Evolutionary conservation across 257 asterid species (phyloP), one percentile per base, ranked within the genome.

Genomic region (Solanum sparsipilum): DNA sequence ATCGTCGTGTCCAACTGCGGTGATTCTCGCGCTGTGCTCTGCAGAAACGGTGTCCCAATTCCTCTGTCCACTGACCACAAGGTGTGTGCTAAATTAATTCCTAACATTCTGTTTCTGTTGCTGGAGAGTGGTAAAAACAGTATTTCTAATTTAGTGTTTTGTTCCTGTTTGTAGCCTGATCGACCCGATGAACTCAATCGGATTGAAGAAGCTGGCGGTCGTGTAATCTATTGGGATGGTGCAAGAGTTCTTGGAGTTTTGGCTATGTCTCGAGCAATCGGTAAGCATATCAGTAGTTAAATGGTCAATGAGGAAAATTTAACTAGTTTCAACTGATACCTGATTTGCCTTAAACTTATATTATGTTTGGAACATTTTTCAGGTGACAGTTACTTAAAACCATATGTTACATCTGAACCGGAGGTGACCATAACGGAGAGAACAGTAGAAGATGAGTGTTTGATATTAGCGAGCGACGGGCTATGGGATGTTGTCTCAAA

Each of bases 1-100:
- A 94, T 97, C 56, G 73, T 97, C 23, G 95, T 97, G 6, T 94
- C 99, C 0, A 97, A 97, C 56, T 96, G 99, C 74, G 99, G 99
- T 3, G 99, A 97, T 86, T 97, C 99, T 13, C 98, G 99, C 9
- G 99, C 99, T n/a, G 98, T 97, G 3, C 98, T 97, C 3, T 94
- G 98, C 89, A 97, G 99, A 2, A 93, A 92, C 90, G 98, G 98
- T 88, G 91, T 90, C 56, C 96, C 99, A 1, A 88, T 94, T 76
- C 99, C 99, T 20, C 98, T 97, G 4, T 96, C 99, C 23, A 91
- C 89, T 3, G 99, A 97, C 87, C 99, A 97, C 72, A 97, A 97
- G 98, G 99, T 95, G 87, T 82, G 90, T 15, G 2, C 44, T 11
- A 38, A 68, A 85, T 72, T 20, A 58, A 65, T 73, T 31, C 39